Evolutionary conservation across 306 rosid genomes (phyloP).

Genomic region (Ormosia emarginata): DNA sequence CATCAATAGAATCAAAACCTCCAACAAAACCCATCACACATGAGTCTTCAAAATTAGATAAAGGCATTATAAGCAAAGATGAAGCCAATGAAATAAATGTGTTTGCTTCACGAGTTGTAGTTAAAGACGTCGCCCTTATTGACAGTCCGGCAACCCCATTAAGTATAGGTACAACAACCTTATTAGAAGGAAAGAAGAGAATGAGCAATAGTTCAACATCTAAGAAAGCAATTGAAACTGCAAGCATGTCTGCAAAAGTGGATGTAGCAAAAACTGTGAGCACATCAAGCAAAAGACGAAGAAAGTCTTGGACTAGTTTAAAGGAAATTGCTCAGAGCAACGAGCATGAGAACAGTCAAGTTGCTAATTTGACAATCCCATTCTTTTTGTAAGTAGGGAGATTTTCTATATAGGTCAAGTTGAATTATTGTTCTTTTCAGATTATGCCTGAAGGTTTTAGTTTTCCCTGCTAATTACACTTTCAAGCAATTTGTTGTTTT

Average conservation of each 20-base stretch:
- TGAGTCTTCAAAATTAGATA: constrained; percentile 22
- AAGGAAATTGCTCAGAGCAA: constrained; percentile 58
- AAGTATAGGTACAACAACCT: background rate
- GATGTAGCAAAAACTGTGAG: constrained; percentile 33
- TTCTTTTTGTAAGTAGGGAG: constrained; percentile 27
- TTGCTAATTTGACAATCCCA: constrained; percentile 40
- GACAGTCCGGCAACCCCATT: constrained; percentile 35
- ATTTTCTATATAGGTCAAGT: background rate
- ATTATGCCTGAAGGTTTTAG: background rate
- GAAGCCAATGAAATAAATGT: constrained; percentile 16
- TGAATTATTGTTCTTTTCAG: background rate
- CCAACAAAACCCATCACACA: background rate
- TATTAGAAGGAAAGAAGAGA: constrained; percentile 46
- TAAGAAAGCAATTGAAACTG: constrained; percentile 36
- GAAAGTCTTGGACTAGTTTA: constrained; percentile 75
- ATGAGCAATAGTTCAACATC: constrained; percentile 32
- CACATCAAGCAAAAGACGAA: constrained; percentile 47
- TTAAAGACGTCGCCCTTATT: background rate
- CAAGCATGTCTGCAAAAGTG: constrained; percentile 10
- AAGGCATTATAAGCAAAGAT: constrained; percentile 7
- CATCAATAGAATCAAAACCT: constrained; percentile 26
- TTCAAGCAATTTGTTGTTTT: constrained; percentile 1
- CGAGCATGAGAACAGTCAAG: constrained; percentile 13
- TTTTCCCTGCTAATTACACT: background rate
- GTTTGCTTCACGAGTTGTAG: constrained; percentile 6